Evolutionary conservation across 1,284 basidiomycete species (phyloP), one percentile per base, ranked within the genome.

Genomic region (Malassezia brasiliensis): DNA sequence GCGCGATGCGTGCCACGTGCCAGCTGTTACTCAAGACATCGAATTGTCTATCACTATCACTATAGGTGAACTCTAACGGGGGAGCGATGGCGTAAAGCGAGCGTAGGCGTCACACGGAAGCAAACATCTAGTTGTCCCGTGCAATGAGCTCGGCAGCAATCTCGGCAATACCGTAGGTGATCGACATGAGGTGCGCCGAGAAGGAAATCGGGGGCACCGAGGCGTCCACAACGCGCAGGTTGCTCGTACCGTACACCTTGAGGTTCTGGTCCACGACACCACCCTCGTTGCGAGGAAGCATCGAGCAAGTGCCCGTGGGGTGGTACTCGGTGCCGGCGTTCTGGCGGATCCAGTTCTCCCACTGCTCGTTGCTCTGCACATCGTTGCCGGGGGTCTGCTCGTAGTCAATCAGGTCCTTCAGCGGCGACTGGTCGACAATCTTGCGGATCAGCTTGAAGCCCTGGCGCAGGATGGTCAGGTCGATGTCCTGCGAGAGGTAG

Each of bases 231-330:
- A 78, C 74, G 39, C 76, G 70, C 63, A 88, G 77, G 77, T 85
- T 85, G 69, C 79, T 67, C 5, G 80, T 78, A 32, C 84, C 84
- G 72, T 85, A 83, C 9, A 85, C 83, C 64, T 77, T 77, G 37
- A 86, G 75, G 52, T 81, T 77, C 19, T 81, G 75, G 70, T 82
- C 81, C 42, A 86, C 83, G 44, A 85, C 84, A 62, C 84, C 84
- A 44, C 84, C 84, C 55, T 78, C 70, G 34, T 76, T 76, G 60
- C 77, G 75, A 4, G 84, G 83, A 38, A 85, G 76, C 83, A 85
- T 85, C 3, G 82, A 78, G 61, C 80, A 81, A 19, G 83, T 80
- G 57, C 80, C 81, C 28, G 79, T 77, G 1, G 83, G 83, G 76
- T 68, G 66, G 57, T 65, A 70, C 54, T 66, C 66, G 11, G 68